Base-by-base conservation (phyloP, 345 rosid species). In the Citrus sp. region DNA sequence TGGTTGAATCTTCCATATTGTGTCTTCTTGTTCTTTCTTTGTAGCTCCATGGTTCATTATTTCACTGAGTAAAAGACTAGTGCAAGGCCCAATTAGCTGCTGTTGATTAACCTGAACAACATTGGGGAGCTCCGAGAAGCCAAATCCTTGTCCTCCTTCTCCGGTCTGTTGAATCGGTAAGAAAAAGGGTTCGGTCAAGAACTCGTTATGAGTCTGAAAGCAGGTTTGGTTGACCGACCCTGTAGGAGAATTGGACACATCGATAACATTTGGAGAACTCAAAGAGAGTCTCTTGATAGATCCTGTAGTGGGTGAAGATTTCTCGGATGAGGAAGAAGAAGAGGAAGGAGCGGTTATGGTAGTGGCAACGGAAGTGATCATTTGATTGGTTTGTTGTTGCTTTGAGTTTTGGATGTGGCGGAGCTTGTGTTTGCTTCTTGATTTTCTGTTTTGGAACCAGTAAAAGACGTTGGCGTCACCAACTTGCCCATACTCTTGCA, bases 401-500 rank as follows among this genome's bases (percentile, higher is more conserved):
- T 88, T 85, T 64, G 91, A 81, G 89, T 82, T 88, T 72, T 88
- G 98, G 73, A 90, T 92, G 85, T 89, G 91, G 27, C 94, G 91
- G 21, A 90, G 91, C 86, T 94, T 97, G 85, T 92, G 94, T 84
- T 97, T 97, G 90, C 93, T 97, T 77, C 99, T 87, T 32, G 99
- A 97, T 84, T 97, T 97, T 46, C 98, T 84, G 89, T 97, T 97
- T 78, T 97, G 99, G 86, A 97, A 97, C 98, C 99, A 97, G 82
- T 97, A 97, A 80, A 97, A 97, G 63, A 97, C 97, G 37, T 94
- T 97, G 56, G 99, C 98, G 38, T 97, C 98, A 9, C 99, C 99
- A 16, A 97, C 99, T 87, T 97, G 98, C 27, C 99, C 99, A 61
- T 85, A 97, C 81, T 94, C 98, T 76, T 94, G 99, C 49, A 94